Evolutionary conservation across 2,329 filamentous ascomycete genomes (phyloP).

Genomic region (Canariomyces notabilis): DNA sequence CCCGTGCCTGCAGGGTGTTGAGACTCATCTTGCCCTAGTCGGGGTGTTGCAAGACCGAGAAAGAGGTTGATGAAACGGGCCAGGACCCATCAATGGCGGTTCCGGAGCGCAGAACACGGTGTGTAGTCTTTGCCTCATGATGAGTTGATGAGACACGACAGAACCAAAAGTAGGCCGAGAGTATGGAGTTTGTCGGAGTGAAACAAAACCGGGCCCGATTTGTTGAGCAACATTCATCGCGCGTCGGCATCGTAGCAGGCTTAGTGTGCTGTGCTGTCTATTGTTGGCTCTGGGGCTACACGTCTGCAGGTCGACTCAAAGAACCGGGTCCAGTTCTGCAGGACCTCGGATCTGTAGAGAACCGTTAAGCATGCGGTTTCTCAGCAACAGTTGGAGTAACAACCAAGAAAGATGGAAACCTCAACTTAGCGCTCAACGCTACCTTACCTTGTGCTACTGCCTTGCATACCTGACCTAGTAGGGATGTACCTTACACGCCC

Average conservation of each 20-base stretch:
- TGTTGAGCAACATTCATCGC: neutral
- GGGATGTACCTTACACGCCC: too few relatives aligned
- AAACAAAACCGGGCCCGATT: slow-evolving; percentile 1
- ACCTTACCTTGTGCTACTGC: neutral
- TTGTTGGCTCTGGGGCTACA: neutral
- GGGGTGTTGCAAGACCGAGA: neutral
- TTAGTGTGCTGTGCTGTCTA: neutral
- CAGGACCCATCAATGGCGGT: neutral
- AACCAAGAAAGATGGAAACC: neutral
- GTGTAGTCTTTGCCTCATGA: neutral
- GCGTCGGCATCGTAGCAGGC: neutral
- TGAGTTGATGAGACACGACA: too few relatives aligned
- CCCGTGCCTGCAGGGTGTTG: neutral
- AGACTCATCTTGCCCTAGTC: neutral
- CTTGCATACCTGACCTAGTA: neutral
- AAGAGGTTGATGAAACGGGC: slow-evolving; percentile 1
- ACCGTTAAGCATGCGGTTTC: neutral
- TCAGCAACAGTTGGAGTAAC: neutral
- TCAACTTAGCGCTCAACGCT: slow-evolving; percentile 5
- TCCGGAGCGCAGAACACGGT: neutral
- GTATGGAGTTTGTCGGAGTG: neutral
- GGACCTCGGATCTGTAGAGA: neutral
- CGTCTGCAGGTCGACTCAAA: neutral
- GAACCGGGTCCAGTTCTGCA: too few relatives aligned
- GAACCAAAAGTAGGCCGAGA: slow-evolving; percentile 1